Evolutionary conservation across 108 stramenopile genomes (phyloP).

Genomic region (Aurantiochytrium sp.): DNA sequence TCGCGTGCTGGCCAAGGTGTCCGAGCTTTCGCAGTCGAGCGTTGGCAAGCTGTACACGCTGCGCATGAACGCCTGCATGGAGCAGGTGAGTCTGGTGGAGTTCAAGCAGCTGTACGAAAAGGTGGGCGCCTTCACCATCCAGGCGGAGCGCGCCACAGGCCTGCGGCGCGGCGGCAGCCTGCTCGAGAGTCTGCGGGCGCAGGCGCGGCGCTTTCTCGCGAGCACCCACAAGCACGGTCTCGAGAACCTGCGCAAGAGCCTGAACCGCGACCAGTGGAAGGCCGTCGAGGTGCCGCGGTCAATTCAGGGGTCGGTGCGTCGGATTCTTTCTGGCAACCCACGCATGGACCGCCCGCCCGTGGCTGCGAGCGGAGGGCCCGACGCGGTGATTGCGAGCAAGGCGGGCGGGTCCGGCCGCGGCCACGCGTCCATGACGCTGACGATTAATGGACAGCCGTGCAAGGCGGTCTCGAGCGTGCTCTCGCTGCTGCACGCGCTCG

Average conservation of each 20-base stretch:
- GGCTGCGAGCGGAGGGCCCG: not conserved
- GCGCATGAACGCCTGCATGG: not conserved
- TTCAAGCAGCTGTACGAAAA: constrained; percentile 28
- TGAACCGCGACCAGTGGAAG: not conserved
- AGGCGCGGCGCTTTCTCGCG: not conserved
- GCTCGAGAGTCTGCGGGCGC: not conserved
- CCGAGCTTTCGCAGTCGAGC: not conserved
- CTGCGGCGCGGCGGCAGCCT: not conserved
- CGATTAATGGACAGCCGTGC: not conserved
- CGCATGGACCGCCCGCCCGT: not conserved
- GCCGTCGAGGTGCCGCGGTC: not conserved
- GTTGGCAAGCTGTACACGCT: not conserved
- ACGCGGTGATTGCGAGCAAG: not conserved
- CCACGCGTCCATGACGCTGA: not conserved
- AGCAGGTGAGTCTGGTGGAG: not conserved
- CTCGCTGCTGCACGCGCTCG: not conserved
- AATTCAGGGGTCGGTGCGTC: not conserved
- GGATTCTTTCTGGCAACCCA: not conserved
- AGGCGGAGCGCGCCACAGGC: not conserved
- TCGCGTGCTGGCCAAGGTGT: not conserved
- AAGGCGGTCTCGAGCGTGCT: not conserved
- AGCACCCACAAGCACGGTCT: not conserved
- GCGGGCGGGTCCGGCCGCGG: not conserved
- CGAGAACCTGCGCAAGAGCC: not conserved
- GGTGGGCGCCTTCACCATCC: not conserved